Conservation (phyloP, 805 yeast genomes). For the Candida anglica region DNA sequence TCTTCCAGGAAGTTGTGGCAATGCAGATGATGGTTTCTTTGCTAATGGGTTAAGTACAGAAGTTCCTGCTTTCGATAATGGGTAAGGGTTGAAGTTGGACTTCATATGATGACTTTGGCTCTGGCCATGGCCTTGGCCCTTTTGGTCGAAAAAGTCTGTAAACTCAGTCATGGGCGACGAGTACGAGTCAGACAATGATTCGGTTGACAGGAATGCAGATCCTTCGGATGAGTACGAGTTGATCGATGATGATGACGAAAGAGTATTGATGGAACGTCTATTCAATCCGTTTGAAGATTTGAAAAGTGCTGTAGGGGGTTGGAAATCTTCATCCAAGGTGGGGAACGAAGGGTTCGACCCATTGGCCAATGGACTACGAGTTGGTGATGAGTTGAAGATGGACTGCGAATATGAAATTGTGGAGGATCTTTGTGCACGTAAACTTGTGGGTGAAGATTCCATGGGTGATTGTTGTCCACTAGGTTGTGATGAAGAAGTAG, state of each 20-base stretch:
- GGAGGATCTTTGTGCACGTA: no score
- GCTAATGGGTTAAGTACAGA: slow-evolving; percentile 9
- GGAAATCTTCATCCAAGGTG: slow-evolving; percentile 15
- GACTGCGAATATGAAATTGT: background rate
- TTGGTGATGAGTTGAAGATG: slow-evolving; percentile 5
- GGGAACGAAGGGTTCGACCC: slow-evolving; percentile 1
- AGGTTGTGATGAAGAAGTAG: no score
- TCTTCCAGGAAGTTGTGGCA: slow-evolving; percentile 12
- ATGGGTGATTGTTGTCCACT: no score
- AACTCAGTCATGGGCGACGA: slow-evolving; percentile 22
- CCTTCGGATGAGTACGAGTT: slow-evolving; percentile 24
- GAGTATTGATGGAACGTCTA: slow-evolving; percentile 12
- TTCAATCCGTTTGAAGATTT: slow-evolving; percentile 8
- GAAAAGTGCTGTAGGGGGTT: slow-evolving; percentile 26
- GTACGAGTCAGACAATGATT: slow-evolving; percentile 23
- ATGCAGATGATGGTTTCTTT: slow-evolving; percentile 11
- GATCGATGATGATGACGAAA: slow-evolving; percentile 21
- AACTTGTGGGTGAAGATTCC: no score
- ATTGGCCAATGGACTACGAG: background rate
- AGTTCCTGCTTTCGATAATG: slow-evolving; percentile 1
- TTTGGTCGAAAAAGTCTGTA: slow-evolving; percentile 17
- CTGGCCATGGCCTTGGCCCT: slow-evolving; percentile 1
- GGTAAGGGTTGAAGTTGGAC: background rate
- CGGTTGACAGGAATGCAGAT: slow-evolving; percentile 24
- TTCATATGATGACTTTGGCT: no score